Base-by-base conservation (phyloP, 2,329 filamentous ascomycete species). In the Pestalotiopsis sp. region DNA sequence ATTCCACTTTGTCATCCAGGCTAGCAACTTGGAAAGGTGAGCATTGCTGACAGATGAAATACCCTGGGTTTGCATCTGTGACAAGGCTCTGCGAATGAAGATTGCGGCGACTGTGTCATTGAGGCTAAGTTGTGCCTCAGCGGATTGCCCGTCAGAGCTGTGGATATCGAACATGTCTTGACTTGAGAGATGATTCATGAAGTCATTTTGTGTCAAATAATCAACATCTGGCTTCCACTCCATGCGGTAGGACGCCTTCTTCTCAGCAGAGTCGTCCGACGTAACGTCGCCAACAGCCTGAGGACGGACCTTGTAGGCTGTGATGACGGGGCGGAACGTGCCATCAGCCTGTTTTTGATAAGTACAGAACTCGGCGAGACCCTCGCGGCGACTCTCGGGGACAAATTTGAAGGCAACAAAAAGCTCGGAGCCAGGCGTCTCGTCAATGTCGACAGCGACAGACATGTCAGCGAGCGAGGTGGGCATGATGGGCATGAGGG, bases 161-260 rank as follows among this genome's bases (percentile, higher is more conserved):
- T 17, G 4, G 14, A 41, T 23, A 63, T 67, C 61, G 27, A 68
- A 39, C 31, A 70, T 57, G 6, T 23, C n/a, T 9, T 52, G 23
- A 36, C 45, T 49, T 36, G 61, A 56, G 4, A 56, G n/a, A 14
- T 57, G 61, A 9, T 41, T 39, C 27, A 65, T 59, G 9, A 71
- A 61, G 31, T 67, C 27, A 13, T 61, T 45, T 5, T 65, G 59
- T 17, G 39, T 56, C 4, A 69, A 11, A 31, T 67, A 62, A 17
- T 72, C 69, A 4, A 62, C 67, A 38, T 72, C 67, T 6, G 65
- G 13, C 13, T 69, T 63, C 70, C 69, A 72, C 4, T 65, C 64
- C 13, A 72, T 59, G 13, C 59, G 66, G 38, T 69, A 68, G 6
- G 67, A 69, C 56, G 63, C 67, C 45, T 70, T 72, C n/a, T 62